A percentile compares a stretch with the other conserved stretches of the same genome.
Conservation (phyloP, 2,329 filamentous ascomycete genomes). For the Arthrobotrys sinensis region DNA sequence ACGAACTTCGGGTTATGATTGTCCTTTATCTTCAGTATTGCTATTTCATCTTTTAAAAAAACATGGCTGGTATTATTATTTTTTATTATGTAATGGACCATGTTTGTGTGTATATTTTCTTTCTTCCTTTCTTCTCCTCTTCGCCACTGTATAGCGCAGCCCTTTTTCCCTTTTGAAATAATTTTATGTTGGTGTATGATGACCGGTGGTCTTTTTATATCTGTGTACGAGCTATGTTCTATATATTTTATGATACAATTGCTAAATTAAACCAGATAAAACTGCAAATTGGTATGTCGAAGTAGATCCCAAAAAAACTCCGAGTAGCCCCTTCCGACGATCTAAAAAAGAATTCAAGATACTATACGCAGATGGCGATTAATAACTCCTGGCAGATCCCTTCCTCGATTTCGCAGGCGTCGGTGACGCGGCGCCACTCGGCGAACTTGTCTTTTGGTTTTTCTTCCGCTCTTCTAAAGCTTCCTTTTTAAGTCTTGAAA, state of each 20-base stretch:
- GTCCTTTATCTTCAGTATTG: constrained; percentile 19
- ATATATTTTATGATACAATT: background rate
- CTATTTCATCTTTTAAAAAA: constrained; percentile 1
- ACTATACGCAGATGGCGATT: too few relatives aligned
- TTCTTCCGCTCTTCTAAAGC: background rate
- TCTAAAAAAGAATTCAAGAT: background rate
- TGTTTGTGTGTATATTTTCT: constrained; percentile 33
- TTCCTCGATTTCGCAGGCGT: background rate
- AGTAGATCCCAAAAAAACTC: background rate
- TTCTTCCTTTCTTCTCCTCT: background rate
- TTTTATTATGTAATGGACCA: constrained; percentile 14
- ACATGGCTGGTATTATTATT: constrained; percentile 19
- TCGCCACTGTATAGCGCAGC: background rate
- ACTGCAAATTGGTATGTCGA: background rate
- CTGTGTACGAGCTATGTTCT: background rate
- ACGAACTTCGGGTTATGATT: constrained; percentile 38
- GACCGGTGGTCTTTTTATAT: constrained; percentile 10
- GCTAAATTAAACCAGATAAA: background rate
- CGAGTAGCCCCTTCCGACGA: background rate
- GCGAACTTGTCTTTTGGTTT: background rate
- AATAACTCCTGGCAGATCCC: background rate
- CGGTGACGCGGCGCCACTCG: background rate
- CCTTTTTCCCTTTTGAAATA: background rate
- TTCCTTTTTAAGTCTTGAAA: constrained; percentile 26
- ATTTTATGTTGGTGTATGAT: constrained; percentile 24